These are phyloP conservation scores for Prunus mira DNA, from an alignment of 306 rosid species.

Conservation along the genomic window DNA sequence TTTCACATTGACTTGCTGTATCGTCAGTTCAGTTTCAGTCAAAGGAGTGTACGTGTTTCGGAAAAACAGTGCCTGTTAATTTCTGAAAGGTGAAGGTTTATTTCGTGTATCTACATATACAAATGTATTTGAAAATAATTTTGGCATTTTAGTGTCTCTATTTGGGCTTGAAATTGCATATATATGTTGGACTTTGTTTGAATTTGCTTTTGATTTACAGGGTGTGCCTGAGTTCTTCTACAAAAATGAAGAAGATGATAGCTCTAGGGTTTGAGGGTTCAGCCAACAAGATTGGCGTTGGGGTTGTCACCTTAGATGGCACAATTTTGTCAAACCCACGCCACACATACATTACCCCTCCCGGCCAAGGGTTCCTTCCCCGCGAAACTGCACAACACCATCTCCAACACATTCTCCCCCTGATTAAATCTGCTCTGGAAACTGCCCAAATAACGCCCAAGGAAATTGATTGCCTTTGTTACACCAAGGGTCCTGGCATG, in stretches of 20 bases:
- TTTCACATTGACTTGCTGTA: too few relatives aligned
- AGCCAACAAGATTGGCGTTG: conserved; percentile 89
- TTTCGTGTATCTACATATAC: not conserved
- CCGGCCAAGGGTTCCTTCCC: conserved; percentile 94
- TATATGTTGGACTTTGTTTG: not conserved
- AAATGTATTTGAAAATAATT: not conserved
- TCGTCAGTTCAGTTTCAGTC: not conserved
- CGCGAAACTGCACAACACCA: conserved; percentile 96
- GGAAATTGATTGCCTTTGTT: conserved; percentile 84
- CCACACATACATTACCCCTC: conserved; percentile 88
- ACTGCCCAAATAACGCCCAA: conserved; percentile 54
- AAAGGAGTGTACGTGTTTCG: not conserved
- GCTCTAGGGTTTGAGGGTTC: conserved; percentile 94
- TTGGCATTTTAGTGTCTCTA: not conserved
- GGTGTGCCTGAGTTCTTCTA: not conserved
- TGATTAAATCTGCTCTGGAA: conserved; percentile 65
- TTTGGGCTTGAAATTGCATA: not conserved
- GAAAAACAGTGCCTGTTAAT: not conserved
- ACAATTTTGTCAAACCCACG: conserved; percentile 87
- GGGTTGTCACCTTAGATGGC: conserved; percentile 78
- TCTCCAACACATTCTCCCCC: conserved; percentile 71
- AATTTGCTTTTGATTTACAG: conserved; percentile 9
- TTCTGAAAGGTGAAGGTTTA: not conserved
- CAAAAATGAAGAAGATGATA: conserved; percentile 65
- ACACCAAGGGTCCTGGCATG: conserved; percentile 96